Base-by-base conservation (phyloP, 139 green algal genomes). In the Micractinium conductrix region DNA sequence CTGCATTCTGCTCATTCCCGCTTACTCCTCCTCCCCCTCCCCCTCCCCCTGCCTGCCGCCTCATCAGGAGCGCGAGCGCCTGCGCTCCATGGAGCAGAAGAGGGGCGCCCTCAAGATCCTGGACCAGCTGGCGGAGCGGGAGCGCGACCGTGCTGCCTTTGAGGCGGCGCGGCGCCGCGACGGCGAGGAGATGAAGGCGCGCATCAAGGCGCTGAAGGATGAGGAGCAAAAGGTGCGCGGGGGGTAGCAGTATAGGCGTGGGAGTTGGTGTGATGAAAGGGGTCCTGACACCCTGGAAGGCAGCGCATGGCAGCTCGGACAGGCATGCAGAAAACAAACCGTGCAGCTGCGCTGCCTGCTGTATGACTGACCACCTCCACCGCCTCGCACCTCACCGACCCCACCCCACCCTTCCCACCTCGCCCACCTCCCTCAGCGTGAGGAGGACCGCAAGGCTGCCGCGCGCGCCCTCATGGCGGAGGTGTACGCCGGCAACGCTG, bases 61-160 rank as follows among this genome's bases (percentile, higher is more conserved):
- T 26, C 22, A 1, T 10, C 81, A 86, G 81, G 72, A 86, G 35
- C 71, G 72, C 1, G 81, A 86, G 81, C 71, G 53, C 30, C n/a
- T 42, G 58, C 71, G 72, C n/a, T 48, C 40, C 8, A 42, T 81
- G 72, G 58, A 81, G 71, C 72, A 79, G 43, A 81, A 81, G 58
- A 42, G 42, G 22, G 81, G 81, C 2, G 81, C 71, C 14, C 7
- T 67, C 19, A 74, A 35, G 14, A 68, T 86, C 35, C 71, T 86
- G 53, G 81, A 81, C 38, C 81, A 86, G 81, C 81, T 86, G 55
- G 81, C 81, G 9, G 81, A 86, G 43, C 50, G 81, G 26, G 72
- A 81, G 81, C 42, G 75, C 43, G 21, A 74, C 43, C 71, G 81
- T 10, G 21, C 53, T 3, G 43, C 33, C 16, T 22, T 12, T n/a